phyloP scores from a whole-genome alignment of 805 yeast genomes.

The Diddensiella santjacobensis region DNA sequence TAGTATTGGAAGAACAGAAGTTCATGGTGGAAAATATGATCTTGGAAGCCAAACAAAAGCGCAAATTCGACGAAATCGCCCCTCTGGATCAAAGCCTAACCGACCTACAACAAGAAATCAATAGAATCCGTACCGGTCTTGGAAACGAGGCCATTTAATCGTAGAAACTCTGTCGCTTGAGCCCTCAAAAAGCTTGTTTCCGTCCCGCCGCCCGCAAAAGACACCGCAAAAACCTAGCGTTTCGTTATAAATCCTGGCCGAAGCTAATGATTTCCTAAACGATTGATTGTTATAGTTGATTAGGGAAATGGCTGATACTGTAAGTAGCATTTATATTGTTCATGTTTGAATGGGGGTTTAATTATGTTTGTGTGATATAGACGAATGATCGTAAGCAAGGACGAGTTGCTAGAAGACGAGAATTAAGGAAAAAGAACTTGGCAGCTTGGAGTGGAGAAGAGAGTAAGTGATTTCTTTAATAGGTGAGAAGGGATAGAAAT shows the following conservation, averaged over 20 bases:
- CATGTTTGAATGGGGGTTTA: too few relatives aligned
- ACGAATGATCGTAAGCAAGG: constrained; percentile 2
- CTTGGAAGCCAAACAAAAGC: constrained; percentile 53
- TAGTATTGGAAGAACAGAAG: constrained; percentile 83
- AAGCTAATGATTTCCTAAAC: background rate
- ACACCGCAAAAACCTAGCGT: too few relatives aligned
- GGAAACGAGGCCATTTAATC: background rate
- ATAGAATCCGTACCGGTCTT: constrained; percentile 15
- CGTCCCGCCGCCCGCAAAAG: too few relatives aligned
- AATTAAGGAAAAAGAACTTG: constrained; percentile 40
- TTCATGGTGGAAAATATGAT: constrained; percentile 67
- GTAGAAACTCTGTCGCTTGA: too few relatives aligned
- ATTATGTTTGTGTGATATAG: too few relatives aligned
- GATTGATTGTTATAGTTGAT: too few relatives aligned
- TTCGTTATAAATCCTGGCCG: background rate
- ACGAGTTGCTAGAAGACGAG: constrained; percentile 21
- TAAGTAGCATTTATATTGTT: too few relatives aligned
- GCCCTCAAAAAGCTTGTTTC: too few relatives aligned
- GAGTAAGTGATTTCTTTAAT: too few relatives aligned
- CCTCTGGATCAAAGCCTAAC: constrained; percentile 54
- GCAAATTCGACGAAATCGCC: constrained; percentile 74
- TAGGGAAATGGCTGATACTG: too few relatives aligned
- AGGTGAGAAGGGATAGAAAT: too few relatives aligned
- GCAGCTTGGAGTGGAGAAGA: constrained; percentile 51
- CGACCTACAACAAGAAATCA: constrained; percentile 50